Evolutionary conservation across 768 basidiomycete genomes (phyloP).

Genomic region (Tylopilus rubrobrunneus): DNA sequence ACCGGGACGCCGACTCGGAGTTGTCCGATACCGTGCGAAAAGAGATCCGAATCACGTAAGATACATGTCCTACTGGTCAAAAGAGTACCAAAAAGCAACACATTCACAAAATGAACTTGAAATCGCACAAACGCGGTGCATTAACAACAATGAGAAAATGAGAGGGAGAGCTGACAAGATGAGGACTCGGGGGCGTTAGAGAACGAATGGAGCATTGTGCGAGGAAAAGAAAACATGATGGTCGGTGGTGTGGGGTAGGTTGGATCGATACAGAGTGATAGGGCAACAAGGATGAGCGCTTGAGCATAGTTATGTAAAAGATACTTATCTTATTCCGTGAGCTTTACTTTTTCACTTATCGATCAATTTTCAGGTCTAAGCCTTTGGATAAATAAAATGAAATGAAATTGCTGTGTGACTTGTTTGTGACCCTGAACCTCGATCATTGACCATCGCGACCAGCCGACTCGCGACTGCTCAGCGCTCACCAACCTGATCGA

Average conservation of each 20-base stretch:
- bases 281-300: constrained; percentile 25
- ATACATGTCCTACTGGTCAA: not conserved
- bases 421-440: too few relatives aligned
- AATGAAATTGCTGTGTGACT: too few relatives aligned
- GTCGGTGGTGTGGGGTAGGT: constrained; percentile 8
- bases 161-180: constrained; percentile 16
- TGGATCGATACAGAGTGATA: constrained; percentile 25
- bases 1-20: constrained; percentile 81
- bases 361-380: too few relatives aligned
- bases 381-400: too few relatives aligned
- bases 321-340: too few relatives aligned
- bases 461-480: too few relatives aligned
- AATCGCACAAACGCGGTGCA: constrained; percentile 1
- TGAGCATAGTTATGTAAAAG: too few relatives aligned
- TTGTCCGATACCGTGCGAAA: constrained; percentile 71
- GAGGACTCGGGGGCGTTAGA: constrained; percentile 5
- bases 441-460: too few relatives aligned
- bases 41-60: not conserved
- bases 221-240: not conserved
- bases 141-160: constrained; percentile 6
- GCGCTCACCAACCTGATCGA: too few relatives aligned
- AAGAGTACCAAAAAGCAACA: constrained; percentile 16
- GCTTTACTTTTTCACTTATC: too few relatives aligned
- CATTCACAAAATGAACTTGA: constrained; percentile 20
- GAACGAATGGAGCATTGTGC: constrained; percentile 21